Percentiles rank a stretch among this genome's conserved stretches.
Conservation (phyloP, 23 red algal genomes). For the Cyanidiococcus yangmingshanensis region DNA sequence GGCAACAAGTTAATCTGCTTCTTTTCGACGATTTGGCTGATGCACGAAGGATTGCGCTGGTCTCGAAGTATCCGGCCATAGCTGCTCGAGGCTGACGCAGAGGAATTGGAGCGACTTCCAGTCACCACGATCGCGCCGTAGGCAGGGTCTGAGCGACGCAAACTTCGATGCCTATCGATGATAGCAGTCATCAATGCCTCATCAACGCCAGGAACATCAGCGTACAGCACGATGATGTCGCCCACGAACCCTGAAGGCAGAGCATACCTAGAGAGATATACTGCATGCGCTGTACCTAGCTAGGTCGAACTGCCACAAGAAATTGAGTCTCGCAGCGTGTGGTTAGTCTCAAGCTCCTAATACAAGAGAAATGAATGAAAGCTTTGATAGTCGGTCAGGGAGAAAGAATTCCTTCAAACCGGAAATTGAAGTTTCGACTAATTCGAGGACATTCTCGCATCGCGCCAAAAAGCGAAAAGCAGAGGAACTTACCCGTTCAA, state of each 20-base stretch:
- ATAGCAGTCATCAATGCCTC: slow-evolving; percentile 34
- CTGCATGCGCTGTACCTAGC: slow-evolving; percentile 88
- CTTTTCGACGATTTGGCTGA: slow-evolving; percentile 91
- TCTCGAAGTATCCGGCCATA: slow-evolving; percentile 84
- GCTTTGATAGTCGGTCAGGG: too few relatives aligned
- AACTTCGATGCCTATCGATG: slow-evolving; percentile 15
- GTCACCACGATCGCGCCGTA: slow-evolving; percentile 77
- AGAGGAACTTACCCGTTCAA: not conserved
- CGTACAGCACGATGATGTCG: slow-evolving; percentile 68
- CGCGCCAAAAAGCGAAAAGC: too few relatives aligned
- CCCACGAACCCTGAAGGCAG: slow-evolving; percentile 49
- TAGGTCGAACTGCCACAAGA: not conserved
- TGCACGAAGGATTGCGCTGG: not conserved
- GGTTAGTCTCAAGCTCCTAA: too few relatives aligned
- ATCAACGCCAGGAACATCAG: slow-evolving; percentile 93
- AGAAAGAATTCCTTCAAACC: too few relatives aligned
- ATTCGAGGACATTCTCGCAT: too few relatives aligned
- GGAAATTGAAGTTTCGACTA: too few relatives aligned
- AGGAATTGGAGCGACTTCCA: slow-evolving; percentile 35
- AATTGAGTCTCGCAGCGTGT: too few relatives aligned
- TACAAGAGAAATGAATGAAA: too few relatives aligned
- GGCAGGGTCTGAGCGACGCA: slow-evolving; percentile 14
- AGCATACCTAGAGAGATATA: slow-evolving; percentile 46
- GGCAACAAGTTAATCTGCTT: slow-evolving; percentile 57
- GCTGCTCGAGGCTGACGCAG: slow-evolving; percentile 14